phyloP scores from a whole-genome alignment of 2,329 filamentous ascomycete species.

The Trichoderma simmonsii region DNA sequence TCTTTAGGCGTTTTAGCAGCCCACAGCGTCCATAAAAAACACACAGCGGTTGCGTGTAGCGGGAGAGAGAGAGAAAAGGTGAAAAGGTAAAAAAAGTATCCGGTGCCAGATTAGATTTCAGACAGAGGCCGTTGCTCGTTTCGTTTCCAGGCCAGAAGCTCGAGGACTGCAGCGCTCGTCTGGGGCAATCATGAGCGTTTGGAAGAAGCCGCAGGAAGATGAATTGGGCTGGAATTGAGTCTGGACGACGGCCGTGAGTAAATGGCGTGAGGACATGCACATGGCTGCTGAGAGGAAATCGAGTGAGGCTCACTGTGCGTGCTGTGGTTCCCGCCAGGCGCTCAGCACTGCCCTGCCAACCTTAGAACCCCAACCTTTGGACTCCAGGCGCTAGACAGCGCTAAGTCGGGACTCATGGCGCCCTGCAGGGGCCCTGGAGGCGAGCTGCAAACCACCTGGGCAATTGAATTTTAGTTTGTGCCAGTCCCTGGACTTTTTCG shows the following conservation, averaged over 20 bases:
- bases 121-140: background rate
- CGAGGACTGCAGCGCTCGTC: background rate
- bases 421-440: background rate
- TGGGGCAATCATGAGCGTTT: background rate
- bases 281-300: background rate
- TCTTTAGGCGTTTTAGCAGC: constrained; percentile 16
- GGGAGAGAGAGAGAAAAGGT: background rate
- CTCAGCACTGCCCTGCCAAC: constrained; percentile 6
- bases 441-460: background rate
- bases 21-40: background rate
- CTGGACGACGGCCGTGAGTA: background rate
- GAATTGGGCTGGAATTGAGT: constrained; percentile 7
- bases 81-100: background rate
- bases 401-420: background rate
- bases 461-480: background rate
- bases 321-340: background rate
- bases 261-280: constrained; percentile 10
- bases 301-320: background rate
- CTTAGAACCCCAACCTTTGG: background rate
- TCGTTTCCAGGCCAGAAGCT: background rate
- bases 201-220: background rate
- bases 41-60: background rate
- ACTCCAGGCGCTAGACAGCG: background rate
- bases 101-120: background rate
- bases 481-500: background rate